These are phyloP conservation scores for Sordaria brevicollis DNA, from an alignment of 495 filamentous ascomycete genomes.

Conservation along the genomic window DNA sequence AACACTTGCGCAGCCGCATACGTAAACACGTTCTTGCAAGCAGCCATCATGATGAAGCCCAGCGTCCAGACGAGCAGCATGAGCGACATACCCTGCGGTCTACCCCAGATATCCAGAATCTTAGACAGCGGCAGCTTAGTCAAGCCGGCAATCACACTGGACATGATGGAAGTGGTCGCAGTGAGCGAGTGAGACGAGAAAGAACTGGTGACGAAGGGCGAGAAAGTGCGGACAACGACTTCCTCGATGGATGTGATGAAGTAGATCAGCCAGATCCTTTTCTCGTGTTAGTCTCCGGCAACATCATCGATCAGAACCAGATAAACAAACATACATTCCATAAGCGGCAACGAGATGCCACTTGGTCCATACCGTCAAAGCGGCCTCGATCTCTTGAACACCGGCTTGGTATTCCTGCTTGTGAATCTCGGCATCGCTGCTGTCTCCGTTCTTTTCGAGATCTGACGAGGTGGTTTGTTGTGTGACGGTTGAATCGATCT, in stretches of 20 bases:
- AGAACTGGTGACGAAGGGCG: slow-evolving; percentile 36
- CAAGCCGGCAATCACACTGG: slow-evolving; percentile 49
- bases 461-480: too few relatives aligned
- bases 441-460: too few relatives aligned
- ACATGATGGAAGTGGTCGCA: slow-evolving; percentile 36
- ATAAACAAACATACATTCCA: background rate
- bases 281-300: background rate
- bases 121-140: slow-evolving; percentile 52
- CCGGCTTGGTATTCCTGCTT: background rate
- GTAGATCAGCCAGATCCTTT: slow-evolving; percentile 42
- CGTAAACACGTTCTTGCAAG: slow-evolving; percentile 32
- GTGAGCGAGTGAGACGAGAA: slow-evolving; percentile 39
- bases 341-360: slow-evolving; percentile 6
- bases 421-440: too few relatives aligned
- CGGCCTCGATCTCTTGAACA: slow-evolving; percentile 6
- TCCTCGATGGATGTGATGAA: slow-evolving; percentile 38
- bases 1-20: slow-evolving; percentile 45
- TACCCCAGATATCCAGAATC: slow-evolving; percentile 55
- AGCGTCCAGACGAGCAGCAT: slow-evolving; percentile 17
- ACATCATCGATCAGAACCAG: background rate
- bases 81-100: slow-evolving; percentile 33
- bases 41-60: slow-evolving; percentile 40
- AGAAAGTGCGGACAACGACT: slow-evolving; percentile 27
- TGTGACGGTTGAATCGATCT: background rate
- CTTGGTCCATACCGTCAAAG: slow-evolving; percentile 5